Base-by-base conservation (phyloP, 1,139 yeast species). In the Suhomyces terraborum region DNA sequence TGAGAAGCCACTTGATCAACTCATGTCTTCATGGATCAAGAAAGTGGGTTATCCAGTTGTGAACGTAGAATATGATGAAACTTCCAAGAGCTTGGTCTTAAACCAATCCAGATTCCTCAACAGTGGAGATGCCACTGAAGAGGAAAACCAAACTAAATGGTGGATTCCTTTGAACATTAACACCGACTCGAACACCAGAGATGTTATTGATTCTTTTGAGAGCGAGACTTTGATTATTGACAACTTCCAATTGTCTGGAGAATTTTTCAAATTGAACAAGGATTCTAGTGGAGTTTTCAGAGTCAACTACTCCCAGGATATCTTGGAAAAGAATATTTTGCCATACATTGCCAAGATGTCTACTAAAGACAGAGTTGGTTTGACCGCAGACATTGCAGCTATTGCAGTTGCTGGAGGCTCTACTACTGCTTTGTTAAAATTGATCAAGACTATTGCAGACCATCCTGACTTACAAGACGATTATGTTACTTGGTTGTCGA, bases 1-100 rank as follows among this genome's bases (percentile, higher is more conserved):
- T 21, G 91, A 91, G 31, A 77, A 83, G 58, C 88, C 88, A 45
- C 85, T 88, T 40, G 75, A 75, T 49, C 61, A 69, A 45, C 80
- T 84, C 52, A 88, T 88, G 95, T 77, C 80, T 50, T 71, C 79
- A 40, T 88, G 96, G 96, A 87, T 93, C 42, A 77, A 80, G 50
- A 79, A 82, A 59, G 82, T 86, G 46, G 96, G 96, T 5, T 88
- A 75, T 69, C 96, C 96, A n/a, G 75, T 88, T 13, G 69, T 88
- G 36, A 70, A 80, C 40, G 93, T 86, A 22, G 82, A 77, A 55
- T 63, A 66, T 28, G 69, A 61, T 25, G 64, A 61, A 20, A 61
- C 63, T 14, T 58, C 56, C 26, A 26, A 39, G 12, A 60, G 70
- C 34, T 66, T 86, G 52, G 70, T 69, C 10, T 70, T 86, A 42